Percentiles rank a stretch among this genome's conserved stretches.
These are phyloP conservation scores for Dioscorea cayenensis DNA, from an alignment of 116 monocot genomes.

Conservation along the genomic window DNA sequence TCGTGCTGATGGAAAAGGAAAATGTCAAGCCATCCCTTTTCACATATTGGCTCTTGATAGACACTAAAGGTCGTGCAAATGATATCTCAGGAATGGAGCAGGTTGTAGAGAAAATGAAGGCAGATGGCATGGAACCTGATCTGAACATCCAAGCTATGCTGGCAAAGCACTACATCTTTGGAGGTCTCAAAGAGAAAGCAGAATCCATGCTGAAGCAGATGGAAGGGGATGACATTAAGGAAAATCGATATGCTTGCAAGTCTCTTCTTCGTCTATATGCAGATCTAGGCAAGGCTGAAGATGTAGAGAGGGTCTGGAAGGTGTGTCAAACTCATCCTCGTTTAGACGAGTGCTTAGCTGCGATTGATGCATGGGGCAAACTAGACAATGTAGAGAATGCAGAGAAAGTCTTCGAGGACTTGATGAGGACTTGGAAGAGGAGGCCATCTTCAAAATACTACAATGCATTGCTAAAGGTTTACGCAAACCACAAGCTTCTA, in stretches of 20 bases:
- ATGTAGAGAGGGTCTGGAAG: constrained; percentile 79
- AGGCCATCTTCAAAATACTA: constrained; percentile 43
- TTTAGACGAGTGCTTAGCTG: constrained; percentile 48
- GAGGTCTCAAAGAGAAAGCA: constrained; percentile 45
- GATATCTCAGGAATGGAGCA: constrained; percentile 70
- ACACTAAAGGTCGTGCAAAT: constrained; percentile 54
- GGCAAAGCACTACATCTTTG: constrained; percentile 50
- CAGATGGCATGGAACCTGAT: constrained; percentile 46
- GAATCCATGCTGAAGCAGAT: constrained; percentile 49
- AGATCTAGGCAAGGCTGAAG: constrained; percentile 41
- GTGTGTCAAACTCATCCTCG: constrained; percentile 31
- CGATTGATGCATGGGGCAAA: constrained; percentile 70
- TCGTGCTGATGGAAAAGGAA: constrained; percentile 77
- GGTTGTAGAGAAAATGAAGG: constrained; percentile 59
- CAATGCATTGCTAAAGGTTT: constrained; percentile 52
- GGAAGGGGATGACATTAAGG: constrained; percentile 46
- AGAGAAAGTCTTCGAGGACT: constrained; percentile 52
- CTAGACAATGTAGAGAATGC: constrained; percentile 55
- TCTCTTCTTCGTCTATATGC: constrained; percentile 62
- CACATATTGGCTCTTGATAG: constrained; percentile 71
- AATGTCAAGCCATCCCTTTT: constrained; percentile 52
- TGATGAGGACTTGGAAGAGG: constrained; percentile 42
- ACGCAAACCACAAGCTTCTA: constrained; percentile 63
- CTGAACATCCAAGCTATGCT: constrained; percentile 17
- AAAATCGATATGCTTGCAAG: constrained; percentile 34